phyloP scores from a whole-genome alignment of 2,329 filamentous ascomycete genomes.

The Bimuria novae-zelandiae region DNA sequence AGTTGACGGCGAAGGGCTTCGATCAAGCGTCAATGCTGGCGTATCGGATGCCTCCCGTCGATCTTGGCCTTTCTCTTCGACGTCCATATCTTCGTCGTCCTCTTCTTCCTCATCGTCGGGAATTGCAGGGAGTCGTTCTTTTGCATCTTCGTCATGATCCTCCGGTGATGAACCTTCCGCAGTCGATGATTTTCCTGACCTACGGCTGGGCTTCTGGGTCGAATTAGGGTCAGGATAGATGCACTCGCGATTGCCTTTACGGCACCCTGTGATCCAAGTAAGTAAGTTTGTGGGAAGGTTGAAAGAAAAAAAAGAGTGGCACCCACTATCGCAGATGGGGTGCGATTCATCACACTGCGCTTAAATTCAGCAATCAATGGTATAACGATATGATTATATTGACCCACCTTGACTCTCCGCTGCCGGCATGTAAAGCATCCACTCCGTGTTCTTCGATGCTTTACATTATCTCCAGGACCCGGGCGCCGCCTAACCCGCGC shows the following conservation, averaged over 20 bases:
- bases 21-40: conserved; percentile 49
- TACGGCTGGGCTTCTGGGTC: conserved; percentile 54
- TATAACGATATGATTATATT: not conserved
- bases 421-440: conserved; percentile 92
- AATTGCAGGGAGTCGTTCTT: conserved; percentile 49
- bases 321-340: conserved; percentile 78
- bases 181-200: conserved; percentile 47
- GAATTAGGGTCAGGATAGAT: conserved; percentile 77
- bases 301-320: conserved; percentile 7
- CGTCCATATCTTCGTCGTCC: conserved; percentile 38
- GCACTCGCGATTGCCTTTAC: conserved; percentile 89
- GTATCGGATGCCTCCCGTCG: conserved; percentile 45
- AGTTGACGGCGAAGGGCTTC: conserved; percentile 57
- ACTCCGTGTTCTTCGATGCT: conserved; percentile 89
- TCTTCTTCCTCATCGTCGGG: conserved; percentile 54
- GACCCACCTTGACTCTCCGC: conserved; percentile 74
- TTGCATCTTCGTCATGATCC: conserved; percentile 50
- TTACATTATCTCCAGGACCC: conserved; percentile 69
- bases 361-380: conserved; percentile 20
- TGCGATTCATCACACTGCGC: conserved; percentile 84
- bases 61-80: conserved; percentile 29
- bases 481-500: conserved; percentile 37
- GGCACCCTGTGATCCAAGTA: conserved; percentile 66
- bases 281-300: conserved; percentile 14
- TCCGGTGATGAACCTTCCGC: conserved; percentile 59